These are phyloP conservation scores for Mycena metata DNA, from an alignment of 768 basidiomycete genomes.

Conservation along the genomic window DNA sequence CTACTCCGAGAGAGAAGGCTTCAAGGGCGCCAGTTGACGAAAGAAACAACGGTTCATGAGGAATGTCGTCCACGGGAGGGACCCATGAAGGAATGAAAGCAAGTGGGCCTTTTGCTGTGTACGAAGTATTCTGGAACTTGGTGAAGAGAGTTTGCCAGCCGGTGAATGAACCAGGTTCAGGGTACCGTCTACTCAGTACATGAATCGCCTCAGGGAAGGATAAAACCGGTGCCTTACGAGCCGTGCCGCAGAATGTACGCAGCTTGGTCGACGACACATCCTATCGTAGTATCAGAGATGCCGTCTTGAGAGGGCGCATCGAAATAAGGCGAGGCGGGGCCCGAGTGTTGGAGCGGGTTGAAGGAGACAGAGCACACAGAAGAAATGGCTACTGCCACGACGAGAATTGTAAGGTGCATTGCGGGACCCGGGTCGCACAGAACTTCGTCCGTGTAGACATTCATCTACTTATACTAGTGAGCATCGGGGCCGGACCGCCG, in stretches of 20 bases:
- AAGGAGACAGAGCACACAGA: constrained; percentile 38
- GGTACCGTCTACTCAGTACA: constrained; percentile 50
- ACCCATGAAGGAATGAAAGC: constrained; percentile 57
- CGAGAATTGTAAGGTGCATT: constrained; percentile 10
- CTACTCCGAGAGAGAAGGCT: constrained; percentile 56
- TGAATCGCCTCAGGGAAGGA: not conserved
- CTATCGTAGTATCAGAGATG: constrained; percentile 46
- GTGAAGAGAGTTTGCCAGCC: constrained; percentile 55
- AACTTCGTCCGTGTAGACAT: not conserved
- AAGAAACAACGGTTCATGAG: constrained; percentile 56
- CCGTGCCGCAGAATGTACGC: constrained; percentile 61
- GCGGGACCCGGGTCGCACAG: not conserved
- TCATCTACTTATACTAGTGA: not conserved
- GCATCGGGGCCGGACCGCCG: constrained; percentile 2
- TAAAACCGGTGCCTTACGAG: constrained; percentile 45
- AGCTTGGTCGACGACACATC: constrained; percentile 58
- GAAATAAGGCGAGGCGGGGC: constrained; percentile 58
- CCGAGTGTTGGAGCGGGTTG: constrained; percentile 58
- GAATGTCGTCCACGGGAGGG: constrained; percentile 54
- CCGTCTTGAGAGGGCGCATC: constrained; percentile 55
- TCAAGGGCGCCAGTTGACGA: constrained; percentile 55
- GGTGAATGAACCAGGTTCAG: constrained; percentile 55
- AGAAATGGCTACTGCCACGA: constrained; percentile 3
- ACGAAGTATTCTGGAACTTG: constrained; percentile 58
- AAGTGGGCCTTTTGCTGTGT: constrained; percentile 54